A percentile compares a stretch with the other conserved stretches of the same genome.
Conservation (phyloP, 768 basidiomycete genomes). For the Termitomyces sp. region DNA sequence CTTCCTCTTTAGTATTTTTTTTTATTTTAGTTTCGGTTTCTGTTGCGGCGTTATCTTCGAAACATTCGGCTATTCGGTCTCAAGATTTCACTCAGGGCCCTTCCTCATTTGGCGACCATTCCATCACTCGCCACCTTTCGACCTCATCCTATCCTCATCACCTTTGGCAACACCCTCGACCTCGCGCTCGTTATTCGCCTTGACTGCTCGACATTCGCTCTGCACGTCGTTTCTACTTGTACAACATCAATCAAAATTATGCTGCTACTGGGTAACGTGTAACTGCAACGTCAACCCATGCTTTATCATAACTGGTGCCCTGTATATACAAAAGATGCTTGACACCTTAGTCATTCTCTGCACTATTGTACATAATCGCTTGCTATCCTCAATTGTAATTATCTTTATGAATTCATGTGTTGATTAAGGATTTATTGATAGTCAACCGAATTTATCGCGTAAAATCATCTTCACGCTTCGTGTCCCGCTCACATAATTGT, state of each 20-base stretch:
- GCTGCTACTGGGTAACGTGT: conserved; percentile 5
- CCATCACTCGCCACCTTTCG: conserved; percentile 3
- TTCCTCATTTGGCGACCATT: conserved; percentile 14
- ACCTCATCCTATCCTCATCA: conserved; percentile 20
- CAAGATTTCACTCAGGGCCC: background rate
- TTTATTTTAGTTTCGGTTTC: conserved; percentile 8
- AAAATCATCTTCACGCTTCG: background rate
- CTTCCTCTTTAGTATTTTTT: conserved; percentile 9
- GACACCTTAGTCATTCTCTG: background rate
- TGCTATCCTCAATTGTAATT: background rate
- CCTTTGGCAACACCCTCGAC: conserved; percentile 20
- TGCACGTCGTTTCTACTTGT: background rate
- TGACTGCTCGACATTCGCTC: background rate
- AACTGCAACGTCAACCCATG: conserved; percentile 6
- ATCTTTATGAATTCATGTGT: background rate
- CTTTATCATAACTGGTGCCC: conserved; percentile 6
- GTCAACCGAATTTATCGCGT: background rate
- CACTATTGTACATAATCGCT: background rate
- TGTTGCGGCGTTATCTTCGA: background rate
- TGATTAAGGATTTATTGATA: no score
- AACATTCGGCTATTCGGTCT: background rate
- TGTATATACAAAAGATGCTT: conserved; percentile 15
- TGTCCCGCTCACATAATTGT: background rate
- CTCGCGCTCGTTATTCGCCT: background rate
- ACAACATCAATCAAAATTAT: conserved; percentile 8